Conservation (phyloP, 2,329 filamentous ascomycete species). For the Clathrospora elynae region DNA sequence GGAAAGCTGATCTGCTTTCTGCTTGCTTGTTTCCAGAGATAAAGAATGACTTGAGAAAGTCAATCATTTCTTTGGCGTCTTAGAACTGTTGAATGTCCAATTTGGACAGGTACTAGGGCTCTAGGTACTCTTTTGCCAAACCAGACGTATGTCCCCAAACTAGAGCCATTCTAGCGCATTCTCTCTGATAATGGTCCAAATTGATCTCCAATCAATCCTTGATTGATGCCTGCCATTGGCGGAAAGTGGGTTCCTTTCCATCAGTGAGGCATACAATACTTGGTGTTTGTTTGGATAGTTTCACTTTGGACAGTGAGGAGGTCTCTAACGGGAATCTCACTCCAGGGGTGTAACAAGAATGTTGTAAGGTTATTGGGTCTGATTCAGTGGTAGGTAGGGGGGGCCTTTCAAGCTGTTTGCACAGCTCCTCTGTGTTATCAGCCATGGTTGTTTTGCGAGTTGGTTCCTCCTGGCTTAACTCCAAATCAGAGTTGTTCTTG, state of each 20-base stretch:
- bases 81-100: not conserved
- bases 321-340: not conserved
- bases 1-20: not conserved
- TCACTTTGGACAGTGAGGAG: not conserved
- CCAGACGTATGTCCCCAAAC: not conserved
- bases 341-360: not conserved
- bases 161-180: not conserved
- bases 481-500: not conserved
- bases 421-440: not conserved
- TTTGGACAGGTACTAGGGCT: not conserved
- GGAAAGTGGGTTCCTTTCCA: not conserved
- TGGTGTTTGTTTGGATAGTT: not conserved
- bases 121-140: not conserved
- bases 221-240: not conserved
- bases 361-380: not conserved
- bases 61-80: not conserved
- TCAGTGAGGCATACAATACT: not conserved
- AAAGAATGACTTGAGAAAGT: not conserved
- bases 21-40: not conserved
- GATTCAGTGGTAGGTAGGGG: not conserved
- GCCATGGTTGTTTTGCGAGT: not conserved
- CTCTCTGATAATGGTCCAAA: not conserved
- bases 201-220: not conserved
- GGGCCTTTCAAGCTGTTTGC: not conserved
- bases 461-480: not conserved